phyloP scores from a whole-genome alignment of 2,329 filamentous ascomycete genomes.

The Dothideomycetes sp. region DNA sequence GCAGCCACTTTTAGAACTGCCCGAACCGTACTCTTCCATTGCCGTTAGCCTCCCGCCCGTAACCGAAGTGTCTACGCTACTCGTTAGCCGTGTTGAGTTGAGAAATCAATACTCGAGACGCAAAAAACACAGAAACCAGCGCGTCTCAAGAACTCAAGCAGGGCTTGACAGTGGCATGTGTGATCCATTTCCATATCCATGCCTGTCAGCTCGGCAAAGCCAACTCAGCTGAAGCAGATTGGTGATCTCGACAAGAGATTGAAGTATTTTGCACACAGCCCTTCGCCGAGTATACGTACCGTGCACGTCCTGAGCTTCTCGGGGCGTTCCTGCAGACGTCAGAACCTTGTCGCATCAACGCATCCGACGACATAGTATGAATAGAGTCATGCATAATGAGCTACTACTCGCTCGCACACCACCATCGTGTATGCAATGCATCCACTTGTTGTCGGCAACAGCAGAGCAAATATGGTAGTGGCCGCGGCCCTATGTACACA shows the following conservation, averaged over 20 bases:
- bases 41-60: not conserved
- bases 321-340: constrained; percentile 8
- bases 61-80: constrained; percentile 1
- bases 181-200: not conserved
- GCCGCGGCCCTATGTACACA: too few species aligned
- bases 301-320: not conserved
- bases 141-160: not conserved
- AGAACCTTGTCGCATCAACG: constrained; percentile 11
- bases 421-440: too few species aligned
- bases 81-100: not conserved
- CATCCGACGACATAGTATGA: too few species aligned
- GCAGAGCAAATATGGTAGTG: too few species aligned
- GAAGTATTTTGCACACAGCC: too few species aligned
- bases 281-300: constrained; percentile 3
- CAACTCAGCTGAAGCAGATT: too few species aligned
- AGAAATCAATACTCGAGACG: constrained; percentile 1
- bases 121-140: not conserved
- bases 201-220: not conserved
- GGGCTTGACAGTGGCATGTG: not conserved
- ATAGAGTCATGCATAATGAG: too few species aligned
- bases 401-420: too few species aligned
- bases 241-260: too few species aligned
- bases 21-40: constrained; percentile 1
- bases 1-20: constrained; percentile 3
- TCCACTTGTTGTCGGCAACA: too few species aligned